Evolutionary conservation across 108 stramenopile species (phyloP), one percentile per base, ranked within the genome.

Genomic region (Pseudonitzschia pungens): DNA sequence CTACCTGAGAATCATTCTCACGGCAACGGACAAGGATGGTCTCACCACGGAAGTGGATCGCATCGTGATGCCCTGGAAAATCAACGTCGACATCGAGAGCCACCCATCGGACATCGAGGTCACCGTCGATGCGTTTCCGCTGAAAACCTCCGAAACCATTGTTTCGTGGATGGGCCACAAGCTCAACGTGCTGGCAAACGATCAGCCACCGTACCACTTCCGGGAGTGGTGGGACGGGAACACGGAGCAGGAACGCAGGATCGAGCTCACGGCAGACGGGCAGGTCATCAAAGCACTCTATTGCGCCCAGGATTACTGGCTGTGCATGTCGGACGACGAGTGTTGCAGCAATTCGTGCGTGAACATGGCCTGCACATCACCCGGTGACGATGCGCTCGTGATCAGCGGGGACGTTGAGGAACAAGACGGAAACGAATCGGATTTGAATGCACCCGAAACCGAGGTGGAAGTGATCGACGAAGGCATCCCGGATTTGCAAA

Each of bases 1-100:
- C 62, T 71, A 76, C 43, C 68, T 80, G 14, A 53, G 71, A 54
- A 64, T 75, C 43, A 55, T 80, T 33, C 69, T 80, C 24, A 75
- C 29, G 20, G 79, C 70, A 24, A 71, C 73, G 7, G 74, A 75
- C 33, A 9, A 9, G 15, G 18, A 71, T 20, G 79, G 79, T 15
- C 41, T 80, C 5, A 55, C 74, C 41, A 65, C 70, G 15, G 59
- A 26, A 28, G 50, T 75, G 40, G 42, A 41, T 29, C 51, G 68
- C 21, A 28, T 65, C 7, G 42, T 80, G 16, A 31, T 42, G 45
- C 79, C 79, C 24, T 26, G 29, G 42, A 71, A 50, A 24, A 50
- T 70, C 11, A 51, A 71, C 22, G 50, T 80, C 18, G 27, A 24
- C 26, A 51, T 80, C 33, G 68, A 78, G 16, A 74, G 68, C 57